These are phyloP conservation scores for Lasiodiplodia gonubiensis DNA, from an alignment of 2,329 filamentous ascomycete genomes.

Conservation along the genomic window DNA sequence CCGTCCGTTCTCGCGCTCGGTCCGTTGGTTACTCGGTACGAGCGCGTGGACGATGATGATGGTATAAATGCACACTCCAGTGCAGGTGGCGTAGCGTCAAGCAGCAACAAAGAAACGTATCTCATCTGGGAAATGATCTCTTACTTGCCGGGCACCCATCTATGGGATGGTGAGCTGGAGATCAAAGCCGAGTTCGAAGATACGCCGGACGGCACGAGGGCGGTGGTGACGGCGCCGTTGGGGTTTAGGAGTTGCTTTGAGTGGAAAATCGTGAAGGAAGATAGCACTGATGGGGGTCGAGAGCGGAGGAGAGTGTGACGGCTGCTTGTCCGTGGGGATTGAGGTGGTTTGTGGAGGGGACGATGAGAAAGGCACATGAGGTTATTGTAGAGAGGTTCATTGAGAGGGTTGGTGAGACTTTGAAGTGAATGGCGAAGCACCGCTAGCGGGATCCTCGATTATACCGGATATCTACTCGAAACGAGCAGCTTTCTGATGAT, in stretches of 20 bases:
- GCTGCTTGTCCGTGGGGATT: conserved; percentile 6
- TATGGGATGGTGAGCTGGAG: conserved; percentile 7
- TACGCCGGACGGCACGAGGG: background rate
- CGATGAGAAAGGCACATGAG: conserved; percentile 20
- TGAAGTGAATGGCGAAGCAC: background rate
- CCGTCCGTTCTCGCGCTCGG: conserved; percentile 11
- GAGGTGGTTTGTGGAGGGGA: conserved; percentile 24
- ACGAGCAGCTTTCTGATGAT: too few relatives aligned
- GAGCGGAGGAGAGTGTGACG: background rate
- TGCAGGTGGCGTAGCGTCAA: too few relatives aligned
- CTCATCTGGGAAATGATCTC: conserved; percentile 10
- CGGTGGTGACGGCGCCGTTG: conserved; percentile 11
- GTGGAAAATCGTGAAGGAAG: background rate
- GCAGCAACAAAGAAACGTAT: background rate
- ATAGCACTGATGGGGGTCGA: background rate
- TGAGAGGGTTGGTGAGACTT: conserved; percentile 1
- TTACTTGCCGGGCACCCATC: background rate
- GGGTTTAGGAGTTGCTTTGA: conserved; percentile 1
- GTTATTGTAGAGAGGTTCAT: conserved; percentile 15
- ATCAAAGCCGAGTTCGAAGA: conserved; percentile 11
- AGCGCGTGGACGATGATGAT: background rate
- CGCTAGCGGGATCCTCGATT: too few relatives aligned
- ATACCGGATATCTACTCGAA: too few relatives aligned
- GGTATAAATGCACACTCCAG: background rate
- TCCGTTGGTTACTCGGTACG: conserved; percentile 12